Evolutionary conservation across 164 flowering plant species (phyloP), one percentile per base, ranked within the genome.

Genomic region (Amborella trichopoda): DNA sequence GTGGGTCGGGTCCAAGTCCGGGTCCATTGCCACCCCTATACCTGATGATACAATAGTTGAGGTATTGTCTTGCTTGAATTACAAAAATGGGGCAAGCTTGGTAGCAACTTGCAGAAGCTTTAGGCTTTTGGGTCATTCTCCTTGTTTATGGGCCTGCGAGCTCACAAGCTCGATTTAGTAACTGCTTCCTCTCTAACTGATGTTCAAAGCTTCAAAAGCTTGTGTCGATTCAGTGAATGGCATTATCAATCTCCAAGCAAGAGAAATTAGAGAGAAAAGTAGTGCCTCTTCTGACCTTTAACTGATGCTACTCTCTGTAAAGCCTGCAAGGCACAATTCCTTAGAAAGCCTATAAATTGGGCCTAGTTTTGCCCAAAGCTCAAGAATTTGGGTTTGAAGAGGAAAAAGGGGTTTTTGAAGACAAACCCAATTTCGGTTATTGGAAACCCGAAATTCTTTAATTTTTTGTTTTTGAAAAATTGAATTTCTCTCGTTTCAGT

Each of bases 21-120:
- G n/a, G n/a, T n/a, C n/a, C n/a, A n/a, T n/a, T n/a, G n/a, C n/a
- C n/a, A n/a, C n/a, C n/a, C n/a, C n/a, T n/a, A n/a, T n/a, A n/a
- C 94, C 95, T 20, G 84, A 84, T 66, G 99, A 93, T 57, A 84
- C 91, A 9, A 87, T 85, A 26, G 64, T 88, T 44, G 95, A 85
- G 66, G 57, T 93, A 38, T 88, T 93, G 49, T 74, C 86, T 3
- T 72, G 68, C 53, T 64, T 93, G 58, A 88, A 74, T 66, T 83
- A 93, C 54, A 80, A 95, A 3, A 96, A 93, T 68, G 67, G 99
- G n/a, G 91, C 95, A 1, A 82, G 80, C 58, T 67, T 93, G 53
- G 59, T 91, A 8, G 78, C 96, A 1, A 76, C 96, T 2, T 93
- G 99, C 51, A 47, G 58, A 37, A 67, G 86, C 8, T 93, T 85